Conservation (phyloP, 129 eudicot species). For the Rutidosis leptorrhynchoides region DNA sequence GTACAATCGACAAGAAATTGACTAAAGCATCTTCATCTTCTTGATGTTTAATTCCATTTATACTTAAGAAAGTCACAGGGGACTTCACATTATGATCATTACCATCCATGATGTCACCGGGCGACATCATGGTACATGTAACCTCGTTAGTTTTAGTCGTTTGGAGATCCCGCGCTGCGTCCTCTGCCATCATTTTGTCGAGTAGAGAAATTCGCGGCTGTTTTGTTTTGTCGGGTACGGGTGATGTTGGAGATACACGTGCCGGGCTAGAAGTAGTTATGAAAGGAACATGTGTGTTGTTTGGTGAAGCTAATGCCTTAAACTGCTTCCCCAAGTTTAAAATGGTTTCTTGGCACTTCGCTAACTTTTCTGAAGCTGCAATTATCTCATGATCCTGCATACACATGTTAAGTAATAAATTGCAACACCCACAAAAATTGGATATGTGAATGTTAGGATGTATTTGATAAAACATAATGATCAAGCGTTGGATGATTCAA, state of each 20-base stretch:
- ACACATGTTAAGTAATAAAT: not conserved
- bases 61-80: constrained; percentile 24
- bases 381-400: constrained; percentile 70
- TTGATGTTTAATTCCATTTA: constrained; percentile 35
- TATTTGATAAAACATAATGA: too few species aligned
- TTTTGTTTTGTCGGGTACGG: constrained; percentile 28
- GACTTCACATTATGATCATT: constrained; percentile 23
- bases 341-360: constrained; percentile 94
- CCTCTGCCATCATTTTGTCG: constrained; percentile 86
- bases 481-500: too few species aligned
- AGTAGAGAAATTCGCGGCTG: constrained; percentile 60
- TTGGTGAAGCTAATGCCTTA: constrained; percentile 67
- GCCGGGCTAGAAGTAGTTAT: constrained; percentile 38
- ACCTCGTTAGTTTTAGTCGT: constrained; percentile 45
- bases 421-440: not conserved
- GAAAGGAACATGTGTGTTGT: constrained; percentile 49
- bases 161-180: constrained; percentile 32
- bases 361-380: constrained; percentile 87
- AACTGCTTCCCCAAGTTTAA: constrained; percentile 84
- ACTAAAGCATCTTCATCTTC: constrained; percentile 41
- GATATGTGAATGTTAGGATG: constrained; percentile 6
- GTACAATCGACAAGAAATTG: constrained; percentile 59
- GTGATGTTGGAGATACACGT: constrained; percentile 25
- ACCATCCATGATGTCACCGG: constrained; percentile 29
- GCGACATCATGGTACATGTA: constrained; percentile 28